Percentiles rank a stretch among this genome's conserved stretches.
phyloP scores from a whole-genome alignment of 2,329 filamentous ascomycete genomes.

The Neofusicoccum umdonicola region DNA sequence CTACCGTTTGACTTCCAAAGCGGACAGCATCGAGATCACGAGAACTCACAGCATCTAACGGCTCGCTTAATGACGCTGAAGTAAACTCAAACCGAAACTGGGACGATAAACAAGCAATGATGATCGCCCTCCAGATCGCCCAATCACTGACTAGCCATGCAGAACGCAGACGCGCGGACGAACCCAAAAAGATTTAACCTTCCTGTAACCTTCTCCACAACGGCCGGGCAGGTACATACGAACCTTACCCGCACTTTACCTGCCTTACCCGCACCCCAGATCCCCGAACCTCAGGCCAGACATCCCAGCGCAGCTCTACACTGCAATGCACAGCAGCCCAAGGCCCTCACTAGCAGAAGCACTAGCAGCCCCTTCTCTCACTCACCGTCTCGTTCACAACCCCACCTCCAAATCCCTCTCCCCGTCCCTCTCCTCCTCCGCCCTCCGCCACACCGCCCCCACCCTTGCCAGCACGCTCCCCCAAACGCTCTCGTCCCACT shows the following conservation, averaged over 20 bases:
- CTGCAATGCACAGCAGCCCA: no score
- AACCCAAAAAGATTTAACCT: background rate
- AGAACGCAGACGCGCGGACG: background rate
- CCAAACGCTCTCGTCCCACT: conserved; percentile 21
- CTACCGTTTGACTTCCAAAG: no score
- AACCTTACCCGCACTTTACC: no score
- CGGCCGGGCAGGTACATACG: background rate
- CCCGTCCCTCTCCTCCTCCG: conserved; percentile 14
- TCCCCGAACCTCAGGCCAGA: no score
- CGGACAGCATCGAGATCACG: no score
- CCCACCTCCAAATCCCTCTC: background rate
- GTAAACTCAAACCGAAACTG: background rate
- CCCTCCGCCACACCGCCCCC: conserved; percentile 29
- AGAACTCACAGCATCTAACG: background rate
- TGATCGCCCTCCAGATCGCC: background rate
- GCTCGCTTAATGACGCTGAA: background rate
- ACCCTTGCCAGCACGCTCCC: conserved; percentile 27
- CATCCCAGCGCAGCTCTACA: no score
- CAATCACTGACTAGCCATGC: background rate
- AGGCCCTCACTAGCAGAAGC: conserved; percentile 1
- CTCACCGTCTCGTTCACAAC: background rate
- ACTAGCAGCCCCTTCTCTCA: background rate
- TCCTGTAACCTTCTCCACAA: background rate
- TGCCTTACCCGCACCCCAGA: background rate
- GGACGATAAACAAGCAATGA: background rate